Base-by-base conservation (phyloP, 257 asterid genomes). In the Salvia rosmarinus region DNA sequence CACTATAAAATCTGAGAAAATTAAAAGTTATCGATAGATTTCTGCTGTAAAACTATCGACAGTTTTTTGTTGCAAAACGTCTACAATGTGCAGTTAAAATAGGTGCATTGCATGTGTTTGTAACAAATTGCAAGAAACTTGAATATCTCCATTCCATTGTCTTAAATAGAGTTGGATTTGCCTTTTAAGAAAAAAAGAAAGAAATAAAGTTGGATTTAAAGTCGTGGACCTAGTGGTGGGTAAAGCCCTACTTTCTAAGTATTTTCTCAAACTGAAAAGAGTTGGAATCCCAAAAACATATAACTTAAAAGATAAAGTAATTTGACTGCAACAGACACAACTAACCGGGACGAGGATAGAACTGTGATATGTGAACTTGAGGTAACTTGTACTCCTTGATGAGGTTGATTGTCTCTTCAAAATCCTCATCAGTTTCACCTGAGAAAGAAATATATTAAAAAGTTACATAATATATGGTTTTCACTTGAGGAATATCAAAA, bases 401-500 rank as follows among this genome's bases (percentile, higher is more conserved):
- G 75, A 92, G 96, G 81, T 88, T 78, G 71, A 90, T 80, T 2
- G 96, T 92, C 71, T 83, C 84, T 71, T 84, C 90, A 83, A 90
- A 92, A 78, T 92, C 92, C 83, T 83, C 96, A 83, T 90, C 95
- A 75, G 95, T 92, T 86, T 92, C 98, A 74, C 98, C 98, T 92
- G 88, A 75, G 79, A 79, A 59, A 75, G 9, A 60, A 40, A 57
- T 35, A 19, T 34, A 17, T 40, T 46, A 59, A 68, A 11, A 61
- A 35, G 74, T 54, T 43, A 62, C 52, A 42, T 14, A 62, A 39
- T 65, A 34, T 56, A 35, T 30, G 43, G 59, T 68, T 35, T 57
- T 47, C 32, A 46, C 73, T 21, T 50, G 58, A 37, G 20, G 21
- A 47, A 13, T 19, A 34, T 20, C 49, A 64, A 34, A 19, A 57